Base-by-base conservation (phyloP, 306 rosid genomes). In the Bauhinia variegata region DNA sequence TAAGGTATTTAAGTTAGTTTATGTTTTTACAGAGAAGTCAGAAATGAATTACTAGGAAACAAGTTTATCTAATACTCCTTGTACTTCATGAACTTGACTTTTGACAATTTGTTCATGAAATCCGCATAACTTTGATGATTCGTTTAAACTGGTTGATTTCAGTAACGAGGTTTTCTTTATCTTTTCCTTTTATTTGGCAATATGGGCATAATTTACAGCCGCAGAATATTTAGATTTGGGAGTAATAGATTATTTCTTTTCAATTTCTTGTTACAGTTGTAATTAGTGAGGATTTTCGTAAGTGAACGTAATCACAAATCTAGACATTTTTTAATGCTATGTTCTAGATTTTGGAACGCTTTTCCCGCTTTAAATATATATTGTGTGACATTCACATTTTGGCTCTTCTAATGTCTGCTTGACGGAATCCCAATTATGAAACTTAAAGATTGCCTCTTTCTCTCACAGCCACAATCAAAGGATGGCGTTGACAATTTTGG, bases 391-490 rank as follows among this genome's bases (percentile, higher is more conserved):
- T 49, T 23, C 13, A 47, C 8, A 30, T 57, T 53, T 68, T 63
- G 43, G 18, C 12, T 54, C 49, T 75, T 70, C 8, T 5, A 30
- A 32, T 34, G 46, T 47, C 39, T 61, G 60, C 13, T 54, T 38
- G 65, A 36, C 51, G 44, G 51, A 28, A 51, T 55, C 47, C 63
- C 36, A 63, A 32, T 34, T 16, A 19, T 19, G 50, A 42, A 46
- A 46, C 84, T 83, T 43, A 69, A 58, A 56, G 42, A 54, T 71
- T 74, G 65, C 9, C 4, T 67, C 69, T 79, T 68, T 65, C 62
- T 79, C 19, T 69, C 44, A 51, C 87, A 86, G 91, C 91, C 91
- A n/a, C 77, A 56, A 63, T 54, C 86, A 46, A 83, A 53, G 72
- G 39, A 7, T 14, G 84, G 86, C 16, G 69, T 73, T 66, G 75